Base-by-base conservation (phyloP, 1,284 basidiomycete genomes). In the Cryptococcus deneoformans region DNA sequence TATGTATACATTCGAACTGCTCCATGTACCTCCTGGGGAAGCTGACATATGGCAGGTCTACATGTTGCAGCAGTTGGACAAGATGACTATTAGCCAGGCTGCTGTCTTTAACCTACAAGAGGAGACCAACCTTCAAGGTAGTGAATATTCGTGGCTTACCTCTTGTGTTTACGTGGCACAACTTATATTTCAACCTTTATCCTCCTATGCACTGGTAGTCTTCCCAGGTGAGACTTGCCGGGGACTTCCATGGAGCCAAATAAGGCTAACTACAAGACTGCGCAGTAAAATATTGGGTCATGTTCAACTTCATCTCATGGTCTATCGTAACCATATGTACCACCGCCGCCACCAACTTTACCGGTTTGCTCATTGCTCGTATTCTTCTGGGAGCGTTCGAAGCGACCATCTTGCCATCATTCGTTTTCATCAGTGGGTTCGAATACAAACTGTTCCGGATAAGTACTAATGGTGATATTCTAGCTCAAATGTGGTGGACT, bases 21-120 rank as follows among this genome's bases (percentile, higher is more conserved):
- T 29, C 29, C 29, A 3, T 29, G 29, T 29, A 29, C 29, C 3
- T 29, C 5, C 5, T 29, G 29, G 5, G 29, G 29, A 29, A 29
- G 5, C 29, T 29, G 29, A 29, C 29, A 29, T 29, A 29, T 5
- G 29, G 5, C 29, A 29, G 29, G 29, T 29, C 46, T 72, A 74
- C 61, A 66, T 68, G 47, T 58, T 71, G 34, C 68, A 70, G 46
- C 68, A 68, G 63, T 59, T 76, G 35, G 76, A 77, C 69, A 77
- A 77, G 56, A 67, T 68, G 1, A 64, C 69, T 9, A 65, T 76
- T 14, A 71, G 69, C 5, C 76, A 71, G 56, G 69, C 76, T 16
- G 73, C 76, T 38, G 70, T 77, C 7, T 77, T 77, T 59, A 62
- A 66, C 56, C 47, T 71, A 8, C 61, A 59, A 24, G 54, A 48